Evolutionary conservation across 2,329 filamentous ascomycete species (phyloP).

Genomic region (Cercospora sojina): DNA sequence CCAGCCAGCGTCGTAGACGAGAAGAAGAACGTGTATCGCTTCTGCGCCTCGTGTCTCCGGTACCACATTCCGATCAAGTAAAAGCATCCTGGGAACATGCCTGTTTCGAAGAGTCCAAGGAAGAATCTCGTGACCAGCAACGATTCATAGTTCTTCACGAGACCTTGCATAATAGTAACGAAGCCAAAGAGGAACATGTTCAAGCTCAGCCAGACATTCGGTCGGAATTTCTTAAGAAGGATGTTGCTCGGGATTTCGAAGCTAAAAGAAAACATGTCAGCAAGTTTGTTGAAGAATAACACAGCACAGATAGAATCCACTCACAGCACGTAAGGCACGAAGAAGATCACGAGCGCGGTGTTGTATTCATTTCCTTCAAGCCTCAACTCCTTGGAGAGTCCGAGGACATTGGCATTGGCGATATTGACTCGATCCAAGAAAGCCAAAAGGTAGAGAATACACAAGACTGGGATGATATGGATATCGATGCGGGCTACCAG

Average conservation of each 20-base stretch:
- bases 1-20: slow-evolving; percentile 74
- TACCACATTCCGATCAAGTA: slow-evolving; percentile 72
- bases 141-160: slow-evolving; percentile 74
- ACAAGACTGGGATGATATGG: slow-evolving; percentile 51
- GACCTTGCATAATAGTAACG: slow-evolving; percentile 64
- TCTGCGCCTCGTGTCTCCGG: slow-evolving; percentile 79
- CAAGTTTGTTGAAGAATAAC: no score
- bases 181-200: slow-evolving; percentile 87
- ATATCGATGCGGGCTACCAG: slow-evolving; percentile 48
- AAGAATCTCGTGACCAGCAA: slow-evolving; percentile 80
- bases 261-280: background rate
- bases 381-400: slow-evolving; percentile 48
- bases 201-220: slow-evolving; percentile 52
- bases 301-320: no score
- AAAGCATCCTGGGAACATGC: slow-evolving; percentile 64
- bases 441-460: slow-evolving; percentile 51
- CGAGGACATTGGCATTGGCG: slow-evolving; percentile 54
- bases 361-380: slow-evolving; percentile 51
- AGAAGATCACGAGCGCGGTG: slow-evolving; percentile 55
- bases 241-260: slow-evolving; percentile 56
- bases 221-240: slow-evolving; percentile 53
- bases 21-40: slow-evolving; percentile 93
- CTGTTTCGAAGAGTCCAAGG: slow-evolving; percentile 60
- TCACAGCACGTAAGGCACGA: slow-evolving; percentile 50
- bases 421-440: slow-evolving; percentile 51